phyloP scores from a whole-genome alignment of 495 filamentous ascomycete species.

The Hypoxylon trugodes region DNA sequence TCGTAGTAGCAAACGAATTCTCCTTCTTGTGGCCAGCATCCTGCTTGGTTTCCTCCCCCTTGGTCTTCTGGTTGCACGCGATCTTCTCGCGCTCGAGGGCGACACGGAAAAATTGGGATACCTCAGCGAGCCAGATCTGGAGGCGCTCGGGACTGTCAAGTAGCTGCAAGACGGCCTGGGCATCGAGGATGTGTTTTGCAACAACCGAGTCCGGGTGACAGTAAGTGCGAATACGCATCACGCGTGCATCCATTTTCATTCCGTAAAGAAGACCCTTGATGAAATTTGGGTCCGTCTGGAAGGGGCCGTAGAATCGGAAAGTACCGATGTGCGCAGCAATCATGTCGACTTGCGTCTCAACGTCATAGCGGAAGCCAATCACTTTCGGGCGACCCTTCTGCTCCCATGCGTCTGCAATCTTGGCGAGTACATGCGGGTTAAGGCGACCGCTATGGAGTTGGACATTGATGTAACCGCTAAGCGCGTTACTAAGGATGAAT shows the following conservation, averaged over 20 bases:
- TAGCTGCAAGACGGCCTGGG: conserved; percentile 49
- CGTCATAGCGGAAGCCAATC: conserved; percentile 55
- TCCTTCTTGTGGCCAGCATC: no score
- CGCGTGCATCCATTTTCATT: conserved; percentile 51
- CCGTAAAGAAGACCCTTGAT: conserved; percentile 50
- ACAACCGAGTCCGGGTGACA: conserved; percentile 59
- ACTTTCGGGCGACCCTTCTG: conserved; percentile 54
- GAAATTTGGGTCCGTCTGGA: conserved; percentile 30
- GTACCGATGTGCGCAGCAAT: conserved; percentile 47
- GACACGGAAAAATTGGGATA: conserved; percentile 49
- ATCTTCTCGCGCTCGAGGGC: conserved; percentile 43
- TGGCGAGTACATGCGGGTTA: conserved; percentile 44
- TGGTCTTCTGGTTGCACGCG: background rate
- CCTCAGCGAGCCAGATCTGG: conserved; percentile 50
- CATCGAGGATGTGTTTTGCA: conserved; percentile 55
- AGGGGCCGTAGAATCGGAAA: conserved; percentile 55
- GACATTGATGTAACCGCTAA: conserved; percentile 50
- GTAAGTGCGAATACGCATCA: conserved; percentile 51
- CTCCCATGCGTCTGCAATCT: conserved; percentile 50
- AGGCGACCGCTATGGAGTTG: conserved; percentile 53
- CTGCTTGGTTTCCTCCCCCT: background rate
- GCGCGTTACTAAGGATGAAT: conserved; percentile 44
- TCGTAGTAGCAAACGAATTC: no score
- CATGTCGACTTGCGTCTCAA: conserved; percentile 59
- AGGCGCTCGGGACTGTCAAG: conserved; percentile 43